These are phyloP conservation scores for Paraconiothyrium brasiliense DNA, from an alignment of 2,329 filamentous ascomycete genomes.

Conservation along the genomic window DNA sequence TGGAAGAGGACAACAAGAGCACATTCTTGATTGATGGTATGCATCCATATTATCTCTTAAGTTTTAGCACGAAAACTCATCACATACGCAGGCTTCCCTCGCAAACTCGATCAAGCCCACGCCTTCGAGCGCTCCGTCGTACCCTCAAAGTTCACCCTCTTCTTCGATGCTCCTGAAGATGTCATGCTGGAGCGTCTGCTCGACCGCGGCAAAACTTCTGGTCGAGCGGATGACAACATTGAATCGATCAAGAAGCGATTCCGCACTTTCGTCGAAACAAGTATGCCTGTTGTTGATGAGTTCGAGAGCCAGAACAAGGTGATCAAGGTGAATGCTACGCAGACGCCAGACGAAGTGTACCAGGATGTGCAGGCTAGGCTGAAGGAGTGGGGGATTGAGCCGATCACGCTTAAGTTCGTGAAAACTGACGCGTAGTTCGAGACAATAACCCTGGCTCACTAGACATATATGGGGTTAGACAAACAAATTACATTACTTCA, in stretches of 20 bases:
- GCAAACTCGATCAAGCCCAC: slow-evolving; percentile 95
- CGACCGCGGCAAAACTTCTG: slow-evolving; percentile 91
- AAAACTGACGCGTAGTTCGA: slow-evolving; percentile 20
- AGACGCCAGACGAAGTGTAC: slow-evolving; percentile 72
- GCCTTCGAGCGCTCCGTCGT: slow-evolving; percentile 94
- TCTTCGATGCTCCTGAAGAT: slow-evolving; percentile 91
- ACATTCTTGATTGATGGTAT: slow-evolving; percentile 77
- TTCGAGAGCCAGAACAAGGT: slow-evolving; percentile 81
- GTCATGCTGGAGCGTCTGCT: slow-evolving; percentile 86
- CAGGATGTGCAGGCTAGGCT: slow-evolving; percentile 55
- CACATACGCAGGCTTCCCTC: slow-evolving; percentile 74
- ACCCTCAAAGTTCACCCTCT: slow-evolving; percentile 83
- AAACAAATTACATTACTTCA: background rate
- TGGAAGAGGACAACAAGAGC: slow-evolving; percentile 67
- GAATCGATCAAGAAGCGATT: slow-evolving; percentile 98
- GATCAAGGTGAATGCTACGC: slow-evolving; percentile 79
- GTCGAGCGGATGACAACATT: slow-evolving; percentile 89
- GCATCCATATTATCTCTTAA: slow-evolving; percentile 7
- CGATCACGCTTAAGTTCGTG: slow-evolving; percentile 42
- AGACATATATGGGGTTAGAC: background rate
- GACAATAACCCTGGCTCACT: background rate
- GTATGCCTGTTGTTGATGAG: slow-evolving; percentile 94
- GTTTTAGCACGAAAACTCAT: background rate
- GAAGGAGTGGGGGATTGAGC: slow-evolving; percentile 46
- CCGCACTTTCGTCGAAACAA: slow-evolving; percentile 91